Evolutionary conservation across 805 yeast genomes (phyloP).

Genomic region (Martiniozyma abietophila): DNA sequence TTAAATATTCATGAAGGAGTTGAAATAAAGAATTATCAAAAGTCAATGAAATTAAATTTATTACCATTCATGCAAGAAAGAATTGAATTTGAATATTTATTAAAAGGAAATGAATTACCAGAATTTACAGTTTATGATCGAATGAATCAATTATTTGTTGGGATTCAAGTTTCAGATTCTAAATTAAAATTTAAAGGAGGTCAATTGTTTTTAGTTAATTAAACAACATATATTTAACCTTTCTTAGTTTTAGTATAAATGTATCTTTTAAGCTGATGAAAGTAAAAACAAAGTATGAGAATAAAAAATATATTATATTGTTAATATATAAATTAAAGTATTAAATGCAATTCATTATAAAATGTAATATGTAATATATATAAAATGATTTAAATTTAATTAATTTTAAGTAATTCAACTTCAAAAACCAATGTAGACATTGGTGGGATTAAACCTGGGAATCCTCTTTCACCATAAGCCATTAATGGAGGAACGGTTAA

Average conservation of each 20-base stretch:
- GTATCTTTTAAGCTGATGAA: no score
- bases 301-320: no score
- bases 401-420: conserved; percentile 59
- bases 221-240: not conserved
- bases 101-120: conserved; percentile 36
- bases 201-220: conserved; percentile 13
- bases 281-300: no score
- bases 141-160: conserved; percentile 55
- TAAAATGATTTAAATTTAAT: conserved; percentile 23
- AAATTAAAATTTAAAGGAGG: conserved; percentile 20
- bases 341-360: not conserved
- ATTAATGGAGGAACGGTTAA: conserved; percentile 87
- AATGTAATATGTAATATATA: not conserved
- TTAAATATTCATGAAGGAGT: conserved; percentile 17
- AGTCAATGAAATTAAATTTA: conserved; percentile 36
- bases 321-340: no score
- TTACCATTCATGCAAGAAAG: conserved; percentile 51
- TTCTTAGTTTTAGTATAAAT: no score
- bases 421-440: conserved; percentile 87
- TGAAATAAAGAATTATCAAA: conserved; percentile 20
- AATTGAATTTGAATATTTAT: conserved; percentile 32
- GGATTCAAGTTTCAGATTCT: conserved; percentile 35
- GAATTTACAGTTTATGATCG: conserved; percentile 57
- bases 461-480: conserved; percentile 92
- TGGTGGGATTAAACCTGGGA: conserved; percentile 95